Evolutionary conservation across 768 basidiomycete genomes (phyloP), one percentile per base, ranked within the genome.

Genomic region (Termitomyces sp.): DNA sequence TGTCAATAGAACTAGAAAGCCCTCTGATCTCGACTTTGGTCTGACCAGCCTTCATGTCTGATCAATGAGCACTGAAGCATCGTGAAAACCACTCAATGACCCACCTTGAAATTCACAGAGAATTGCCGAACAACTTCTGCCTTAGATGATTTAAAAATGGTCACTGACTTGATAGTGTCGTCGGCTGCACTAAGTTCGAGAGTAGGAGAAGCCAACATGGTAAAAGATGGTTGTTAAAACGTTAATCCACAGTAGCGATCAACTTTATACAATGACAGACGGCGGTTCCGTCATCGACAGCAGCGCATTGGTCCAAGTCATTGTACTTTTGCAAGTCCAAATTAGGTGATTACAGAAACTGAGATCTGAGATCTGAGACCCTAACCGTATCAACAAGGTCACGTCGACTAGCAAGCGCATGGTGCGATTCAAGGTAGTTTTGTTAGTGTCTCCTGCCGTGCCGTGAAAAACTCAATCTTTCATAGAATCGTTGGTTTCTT

Each of bases 401-500:
- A 22, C n/a, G 20, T 49, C 48, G 16, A 24, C 40, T 32, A 42
- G 53, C 20, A 53, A 43, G 50, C 42, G 26, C 30, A 54, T 67
- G 66, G 66, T 64, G 48, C 60, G 66, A 53, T 67, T 67, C 59
- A 65, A 67, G 62, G 66, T 66, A 46, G 24, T 32, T 7, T 32
- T 8, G 3, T 22, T 2, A 4, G 10, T 30, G 14, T 33, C 18
- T n/a, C 32, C 22, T n/a, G 36, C 20, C 2, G 7, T 9, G 38
- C 4, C 3, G 38, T 13, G n/a, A n/a, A 28, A 14, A 35, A 35
- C 26, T 52, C 2, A 36, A 50, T n/a, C 4, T 6, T 16, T 20
- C 49, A 54, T 45, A 42, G 92, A 94, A 94, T 69, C 83, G 93
- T 38, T 94, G 92, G 90, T 72, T 95, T 12, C 83, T 96, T 33